Conservation (phyloP, 2,329 filamentous ascomycete genomes). For the Fusarium scirpi region DNA sequence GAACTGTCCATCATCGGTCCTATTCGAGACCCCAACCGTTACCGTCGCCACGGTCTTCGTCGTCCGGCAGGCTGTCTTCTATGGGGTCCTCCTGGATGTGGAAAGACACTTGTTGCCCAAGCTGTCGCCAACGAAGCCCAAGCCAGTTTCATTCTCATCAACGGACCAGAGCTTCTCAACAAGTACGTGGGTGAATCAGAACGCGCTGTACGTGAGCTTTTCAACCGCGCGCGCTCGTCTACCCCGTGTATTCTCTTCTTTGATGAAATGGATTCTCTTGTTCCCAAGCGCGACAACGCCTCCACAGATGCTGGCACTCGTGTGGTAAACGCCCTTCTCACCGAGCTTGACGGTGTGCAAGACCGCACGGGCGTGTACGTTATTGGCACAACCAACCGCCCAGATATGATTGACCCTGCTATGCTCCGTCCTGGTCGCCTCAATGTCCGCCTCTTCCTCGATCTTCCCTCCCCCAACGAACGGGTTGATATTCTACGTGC, state of each 20-base stretch:
- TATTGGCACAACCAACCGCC: conserved; percentile 93
- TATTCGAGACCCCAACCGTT: conserved; percentile 84
- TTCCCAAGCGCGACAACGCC: conserved; percentile 82
- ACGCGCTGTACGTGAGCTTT: conserved; percentile 90
- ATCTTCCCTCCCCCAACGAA: conserved; percentile 82
- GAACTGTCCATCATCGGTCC: conserved; percentile 88
- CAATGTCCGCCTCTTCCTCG: conserved; percentile 89
- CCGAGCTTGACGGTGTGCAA: conserved; percentile 89
- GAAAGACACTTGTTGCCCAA: conserved; percentile 95
- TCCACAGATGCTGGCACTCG: conserved; percentile 86
- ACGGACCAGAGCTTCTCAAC: conserved; percentile 94
- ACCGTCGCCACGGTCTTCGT: conserved; percentile 80
- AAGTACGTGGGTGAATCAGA: conserved; percentile 98
- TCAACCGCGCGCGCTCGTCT: conserved; percentile 85
- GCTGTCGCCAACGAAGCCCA: conserved; percentile 95
- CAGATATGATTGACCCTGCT: conserved; percentile 95
- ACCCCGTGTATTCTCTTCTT: conserved; percentile 97
- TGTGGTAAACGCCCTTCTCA: conserved; percentile 94
- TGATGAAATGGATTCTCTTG: conserved; percentile 94
- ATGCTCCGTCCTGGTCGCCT: conserved; percentile 93
- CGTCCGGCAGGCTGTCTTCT: conserved; percentile 89
- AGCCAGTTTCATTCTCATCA: conserved; percentile 98
- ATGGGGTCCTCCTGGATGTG: conserved; percentile 96
- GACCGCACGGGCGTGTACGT: conserved; percentile 89
- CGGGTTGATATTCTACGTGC: conserved; percentile 87